A percentile compares a stretch with the other conserved stretches of the same genome.
Evolutionary conservation across 306 rosid genomes (phyloP).

Genomic region (Gleditsia sinensis): DNA sequence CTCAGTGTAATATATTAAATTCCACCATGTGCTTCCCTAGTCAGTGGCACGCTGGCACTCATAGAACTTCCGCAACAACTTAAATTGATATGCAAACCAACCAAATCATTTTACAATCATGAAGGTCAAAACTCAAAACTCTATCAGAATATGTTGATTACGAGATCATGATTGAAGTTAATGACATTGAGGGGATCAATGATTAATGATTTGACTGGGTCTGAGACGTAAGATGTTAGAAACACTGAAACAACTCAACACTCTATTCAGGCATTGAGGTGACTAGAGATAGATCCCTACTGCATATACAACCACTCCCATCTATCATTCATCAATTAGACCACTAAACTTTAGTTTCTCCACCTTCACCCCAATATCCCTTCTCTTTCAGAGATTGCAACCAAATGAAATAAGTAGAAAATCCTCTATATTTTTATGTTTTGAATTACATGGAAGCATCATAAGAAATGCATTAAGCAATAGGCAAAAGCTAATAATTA

Average conservation of each 20-base stretch:
- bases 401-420: conserved; percentile 20
- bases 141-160: conserved; percentile 9
- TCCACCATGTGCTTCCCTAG: neutral
- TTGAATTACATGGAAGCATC: conserved; percentile 3
- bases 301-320: neutral
- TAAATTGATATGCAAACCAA: neutral
- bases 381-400: neutral
- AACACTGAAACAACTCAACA: neutral
- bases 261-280: neutral
- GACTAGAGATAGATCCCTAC: neutral
- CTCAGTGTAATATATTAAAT: neutral
- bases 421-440: conserved; percentile 1
- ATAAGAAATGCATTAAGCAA: conserved; percentile 4
- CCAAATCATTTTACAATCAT: neutral
- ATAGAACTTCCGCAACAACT: neutral
- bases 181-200: neutral
- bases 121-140: neutral
- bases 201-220: neutral
- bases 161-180: neutral
- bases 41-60: neutral
- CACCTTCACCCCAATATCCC: neutral
- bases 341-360: neutral
- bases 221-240: neutral
- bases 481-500: conserved; percentile 4
- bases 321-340: neutral